phyloP scores from a whole-genome alignment of 768 basidiomycete species.

The Russula dissimulans region DNA sequence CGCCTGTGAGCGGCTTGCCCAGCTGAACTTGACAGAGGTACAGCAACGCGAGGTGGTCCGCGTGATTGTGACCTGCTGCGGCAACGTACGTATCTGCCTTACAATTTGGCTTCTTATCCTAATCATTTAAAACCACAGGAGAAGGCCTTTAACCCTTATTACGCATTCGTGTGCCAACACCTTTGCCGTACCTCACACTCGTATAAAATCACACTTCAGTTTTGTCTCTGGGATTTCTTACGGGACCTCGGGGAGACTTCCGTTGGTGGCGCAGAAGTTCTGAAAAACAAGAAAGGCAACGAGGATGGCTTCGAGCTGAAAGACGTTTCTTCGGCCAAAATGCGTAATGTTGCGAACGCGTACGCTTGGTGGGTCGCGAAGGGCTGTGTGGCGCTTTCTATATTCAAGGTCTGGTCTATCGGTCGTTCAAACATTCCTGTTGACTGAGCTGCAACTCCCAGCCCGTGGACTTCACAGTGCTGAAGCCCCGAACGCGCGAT shows the following conservation, averaged over 20 bases:
- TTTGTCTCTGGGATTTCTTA: conserved; percentile 93
- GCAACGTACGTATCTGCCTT: conserved; percentile 51
- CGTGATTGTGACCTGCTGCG: conserved; percentile 86
- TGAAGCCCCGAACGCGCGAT: conserved; percentile 50
- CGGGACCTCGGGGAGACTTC: conserved; percentile 79
- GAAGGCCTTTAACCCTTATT: conserved; percentile 90
- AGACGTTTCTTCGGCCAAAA: conserved; percentile 47
- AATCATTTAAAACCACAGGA: conserved; percentile 43
- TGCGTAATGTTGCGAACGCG: conserved; percentile 69
- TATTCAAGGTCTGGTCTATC: conserved; percentile 62
- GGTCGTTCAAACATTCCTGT: not conserved
- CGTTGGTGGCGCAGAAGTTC: conserved; percentile 71
- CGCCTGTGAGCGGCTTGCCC: conserved; percentile 82
- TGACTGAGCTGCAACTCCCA: conserved; percentile 24
- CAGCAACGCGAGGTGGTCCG: conserved; percentile 95
- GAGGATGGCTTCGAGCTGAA: conserved; percentile 39
- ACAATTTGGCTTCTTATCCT: not conserved
- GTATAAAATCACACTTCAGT: conserved; percentile 89
- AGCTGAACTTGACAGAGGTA: conserved; percentile 73
- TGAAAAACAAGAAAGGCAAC: conserved; percentile 49
- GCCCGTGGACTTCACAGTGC: conserved; percentile 79
- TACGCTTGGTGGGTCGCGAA: conserved; percentile 94
- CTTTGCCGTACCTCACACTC: conserved; percentile 72
- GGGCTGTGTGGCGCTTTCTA: conserved; percentile 59
- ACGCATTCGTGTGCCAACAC: conserved; percentile 79